Base-by-base conservation (phyloP, 192 early-diverging fungal species). In the Coemansia sp. region DNA sequence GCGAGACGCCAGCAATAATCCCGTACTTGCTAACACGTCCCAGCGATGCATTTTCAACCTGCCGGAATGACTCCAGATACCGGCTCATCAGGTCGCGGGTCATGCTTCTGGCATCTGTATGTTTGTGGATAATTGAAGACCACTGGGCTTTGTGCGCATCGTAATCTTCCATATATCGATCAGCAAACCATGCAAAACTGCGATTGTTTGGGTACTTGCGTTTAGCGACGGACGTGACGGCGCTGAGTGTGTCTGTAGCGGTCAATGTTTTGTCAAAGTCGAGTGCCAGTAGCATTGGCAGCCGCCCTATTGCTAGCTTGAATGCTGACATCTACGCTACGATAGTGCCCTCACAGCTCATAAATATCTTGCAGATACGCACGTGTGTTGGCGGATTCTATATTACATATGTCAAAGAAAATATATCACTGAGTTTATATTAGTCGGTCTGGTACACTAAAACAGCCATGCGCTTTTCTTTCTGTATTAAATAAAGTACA, bases 261-360 rank as follows among this genome's bases (percentile, higher is more conserved):
- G 80, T 81, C 28, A 81, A 54, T 5, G 79, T 81, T 32, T 67
- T 31, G 60, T 81, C 79, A 52, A 76, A 81, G 25, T 77, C 75
- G 6, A 77, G 10, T 0, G 65, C 75, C 10, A 77, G 54, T 0
- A 71, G 31, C 12, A 61, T 27, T 21, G 55, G 50, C 8, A 16
- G 40, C 16, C 29, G 40, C 14, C 16, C 19, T 8, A 54, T n/a
- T 24, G 28, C 24, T 19, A 21, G 49, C 33, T 22, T 23, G 6
- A 52, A 22, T 28, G 58, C 48, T 40, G 35, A 40, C 35, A 40
- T 40, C n/a, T 2, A 40, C 3, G 35, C 35, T 40, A 40, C 35
- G 12, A 40, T 40, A n/a, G n/a, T n/a, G n/a, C n/a, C n/a, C n/a
- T n/a, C n/a, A n/a, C n/a, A n/a, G n/a, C n/a, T n/a, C n/a, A n/a